Conservation (phyloP, 352 stramenopile genomes). For the Elongisporangium prolatum region DNA sequence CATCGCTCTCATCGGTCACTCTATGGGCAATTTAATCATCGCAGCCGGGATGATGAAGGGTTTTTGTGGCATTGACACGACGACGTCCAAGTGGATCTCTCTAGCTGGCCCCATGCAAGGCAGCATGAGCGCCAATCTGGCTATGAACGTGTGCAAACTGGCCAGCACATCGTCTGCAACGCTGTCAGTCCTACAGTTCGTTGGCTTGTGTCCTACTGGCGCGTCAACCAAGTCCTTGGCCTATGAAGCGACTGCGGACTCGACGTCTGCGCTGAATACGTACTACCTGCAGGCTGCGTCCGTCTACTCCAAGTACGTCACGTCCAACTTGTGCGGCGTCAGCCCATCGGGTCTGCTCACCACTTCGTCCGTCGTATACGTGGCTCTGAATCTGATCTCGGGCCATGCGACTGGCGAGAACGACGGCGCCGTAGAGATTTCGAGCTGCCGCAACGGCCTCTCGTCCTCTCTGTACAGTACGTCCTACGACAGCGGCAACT, state of each 20-base stretch:
- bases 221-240: not conserved
- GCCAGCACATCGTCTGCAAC: too few species aligned
- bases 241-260: not conserved
- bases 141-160: too few species aligned
- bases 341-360: conserved; percentile 7
- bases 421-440: conserved; percentile 13
- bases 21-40: conserved; percentile 18
- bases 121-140: conserved; percentile 1
- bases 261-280: not conserved
- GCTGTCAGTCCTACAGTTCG: not conserved
- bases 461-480: not conserved
- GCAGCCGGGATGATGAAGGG: conserved; percentile 3
- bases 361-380: conserved; percentile 2
- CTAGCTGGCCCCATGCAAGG: conserved; percentile 9
- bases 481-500: conserved; percentile 3
- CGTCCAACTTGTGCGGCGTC: not conserved
- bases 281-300: conserved; percentile 1
- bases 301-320: conserved; percentile 1
- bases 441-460: conserved; percentile 9
- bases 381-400: conserved; percentile 3
- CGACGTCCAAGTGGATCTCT: conserved; percentile 10
- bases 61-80: conserved; percentile 5
- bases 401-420: conserved; percentile 3
- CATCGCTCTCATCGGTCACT: conserved; percentile 12
- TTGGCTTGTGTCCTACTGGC: not conserved